phyloP scores from a whole-genome alignment of 208 protist genomes.

The Trypanosoma platydactyli region DNA sequence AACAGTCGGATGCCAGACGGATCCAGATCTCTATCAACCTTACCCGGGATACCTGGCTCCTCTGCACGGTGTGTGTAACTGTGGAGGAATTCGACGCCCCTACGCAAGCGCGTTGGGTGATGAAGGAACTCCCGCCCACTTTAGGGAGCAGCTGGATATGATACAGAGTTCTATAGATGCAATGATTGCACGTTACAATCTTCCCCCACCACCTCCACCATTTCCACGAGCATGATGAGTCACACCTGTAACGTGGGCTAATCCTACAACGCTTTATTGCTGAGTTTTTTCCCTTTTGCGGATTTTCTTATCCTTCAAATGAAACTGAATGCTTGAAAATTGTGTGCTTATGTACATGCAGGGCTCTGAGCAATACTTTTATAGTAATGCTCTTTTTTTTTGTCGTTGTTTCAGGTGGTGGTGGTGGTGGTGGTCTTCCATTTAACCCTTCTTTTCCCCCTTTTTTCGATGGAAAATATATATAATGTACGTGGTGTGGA shows the following conservation, averaged over 20 bases:
- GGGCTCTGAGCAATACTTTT: neutral
- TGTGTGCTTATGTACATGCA: too few relatives aligned
- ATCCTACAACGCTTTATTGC: neutral
- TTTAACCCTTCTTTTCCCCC: too few relatives aligned
- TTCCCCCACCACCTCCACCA: constrained; percentile 80
- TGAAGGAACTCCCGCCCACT: constrained; percentile 28
- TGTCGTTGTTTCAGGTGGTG: too few relatives aligned
- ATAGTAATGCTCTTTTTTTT: neutral
- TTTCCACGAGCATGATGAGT: neutral
- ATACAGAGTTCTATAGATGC: constrained; percentile 84
- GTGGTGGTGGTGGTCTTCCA: too few relatives aligned
- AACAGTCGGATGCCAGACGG: constrained; percentile 74
- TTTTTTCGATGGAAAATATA: too few relatives aligned
- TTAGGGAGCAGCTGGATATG: constrained; percentile 68
- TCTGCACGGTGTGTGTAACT: neutral
- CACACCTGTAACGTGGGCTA: neutral
- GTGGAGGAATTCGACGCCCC: constrained; percentile 18
- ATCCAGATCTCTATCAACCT: constrained; percentile 33
- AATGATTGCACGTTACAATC: constrained; percentile 83
- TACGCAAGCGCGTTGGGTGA: constrained; percentile 15
- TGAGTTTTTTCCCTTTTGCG: neutral
- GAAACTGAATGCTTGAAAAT: too few relatives aligned
- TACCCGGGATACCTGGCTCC: neutral
- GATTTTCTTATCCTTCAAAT: too few relatives aligned
- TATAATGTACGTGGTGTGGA: too few relatives aligned